Evolutionary conservation across 2,329 filamentous ascomycete species (phyloP).

Genomic region (Chrysoporthe austroafricana): DNA sequence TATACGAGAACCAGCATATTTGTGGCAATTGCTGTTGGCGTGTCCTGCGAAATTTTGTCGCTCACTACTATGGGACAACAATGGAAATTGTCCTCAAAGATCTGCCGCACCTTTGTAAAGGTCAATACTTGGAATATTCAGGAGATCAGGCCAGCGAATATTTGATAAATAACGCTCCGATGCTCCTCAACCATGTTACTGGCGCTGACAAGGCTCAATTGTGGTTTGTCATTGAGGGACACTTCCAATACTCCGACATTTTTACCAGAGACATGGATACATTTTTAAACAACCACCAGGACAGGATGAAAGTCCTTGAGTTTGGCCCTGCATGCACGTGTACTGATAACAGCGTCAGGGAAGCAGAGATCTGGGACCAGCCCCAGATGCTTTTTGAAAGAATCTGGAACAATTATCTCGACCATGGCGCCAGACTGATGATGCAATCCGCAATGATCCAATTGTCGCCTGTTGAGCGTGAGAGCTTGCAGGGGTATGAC

Average conservation of each 20-base stretch:
- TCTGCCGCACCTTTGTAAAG: neutral
- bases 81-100: neutral
- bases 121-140: neutral
- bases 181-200: slow-evolving; percentile 4
- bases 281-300: neutral
- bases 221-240: slow-evolving; percentile 1
- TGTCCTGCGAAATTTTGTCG: neutral
- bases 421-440: neutral
- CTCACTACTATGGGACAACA: neutral
- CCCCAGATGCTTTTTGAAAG: neutral
- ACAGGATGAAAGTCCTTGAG: neutral
- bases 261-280: neutral
- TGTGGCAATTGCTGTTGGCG: neutral
- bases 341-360: neutral
- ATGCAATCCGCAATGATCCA: neutral
- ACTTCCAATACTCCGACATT: neutral
- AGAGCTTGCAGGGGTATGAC: neutral
- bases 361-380: neutral
- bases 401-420: neutral
- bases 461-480: neutral
- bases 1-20: neutral
- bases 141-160: neutral
- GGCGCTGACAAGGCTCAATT: slow-evolving; percentile 1
- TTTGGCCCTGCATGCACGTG: neutral
- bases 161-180: neutral